phyloP scores from a whole-genome alignment of 768 basidiomycete species.

The Tulasnella calospora region DNA sequence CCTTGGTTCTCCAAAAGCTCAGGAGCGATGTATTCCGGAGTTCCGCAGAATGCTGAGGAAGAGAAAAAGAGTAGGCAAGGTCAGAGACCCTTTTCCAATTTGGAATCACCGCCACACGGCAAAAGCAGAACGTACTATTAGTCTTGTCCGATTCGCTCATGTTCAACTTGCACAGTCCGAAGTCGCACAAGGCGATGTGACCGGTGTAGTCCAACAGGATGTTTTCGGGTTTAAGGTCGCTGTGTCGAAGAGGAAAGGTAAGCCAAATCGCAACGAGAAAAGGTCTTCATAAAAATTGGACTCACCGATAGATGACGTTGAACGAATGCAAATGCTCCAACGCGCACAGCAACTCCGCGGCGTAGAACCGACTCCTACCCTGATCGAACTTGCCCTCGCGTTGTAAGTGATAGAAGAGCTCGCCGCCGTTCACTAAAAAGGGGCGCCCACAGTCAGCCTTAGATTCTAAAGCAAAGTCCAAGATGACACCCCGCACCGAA shows the following conservation, averaged over 20 bases:
- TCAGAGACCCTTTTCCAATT: no score
- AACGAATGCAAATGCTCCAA: slow-evolving; percentile 95
- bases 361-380: slow-evolving; percentile 89
- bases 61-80: slow-evolving; percentile 8
- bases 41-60: slow-evolving; percentile 82
- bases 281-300: not conserved
- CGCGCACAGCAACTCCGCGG: slow-evolving; percentile 92
- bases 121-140: slow-evolving; percentile 60
- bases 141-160: slow-evolving; percentile 98
- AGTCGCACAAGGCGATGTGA: slow-evolving; percentile 96
- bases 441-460: not conserved
- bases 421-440: slow-evolving; percentile 82
- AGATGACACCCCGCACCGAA: slow-evolving; percentile 55
- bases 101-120: no score
- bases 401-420: slow-evolving; percentile 96
- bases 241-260: slow-evolving; percentile 34
- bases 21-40: slow-evolving; percentile 98
- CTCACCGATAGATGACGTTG: slow-evolving; percentile 93
- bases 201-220: slow-evolving; percentile 96
- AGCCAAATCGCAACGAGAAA: not conserved
- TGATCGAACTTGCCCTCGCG: slow-evolving; percentile 96
- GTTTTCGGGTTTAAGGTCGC: slow-evolving; percentile 97
- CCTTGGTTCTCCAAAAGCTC: slow-evolving; percentile 96
- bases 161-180: slow-evolving; percentile 92
- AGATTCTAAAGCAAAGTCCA: not conserved